phyloP scores from a whole-genome alignment of 352 stramenopile genomes.

The Globisporangium okanoganense region DNA sequence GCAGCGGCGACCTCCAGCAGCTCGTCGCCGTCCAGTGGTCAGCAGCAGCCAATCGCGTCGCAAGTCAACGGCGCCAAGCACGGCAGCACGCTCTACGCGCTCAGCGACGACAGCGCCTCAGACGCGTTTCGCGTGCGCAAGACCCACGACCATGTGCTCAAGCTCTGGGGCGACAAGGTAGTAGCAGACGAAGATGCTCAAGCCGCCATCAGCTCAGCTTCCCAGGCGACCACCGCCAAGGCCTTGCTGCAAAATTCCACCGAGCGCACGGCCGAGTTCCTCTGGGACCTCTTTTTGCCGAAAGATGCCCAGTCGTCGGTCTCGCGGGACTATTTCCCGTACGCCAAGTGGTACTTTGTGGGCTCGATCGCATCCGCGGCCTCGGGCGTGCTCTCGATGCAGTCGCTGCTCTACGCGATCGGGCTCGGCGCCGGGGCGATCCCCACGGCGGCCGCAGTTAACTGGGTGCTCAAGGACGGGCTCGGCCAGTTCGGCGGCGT shows the following conservation, averaged over 20 bases:
- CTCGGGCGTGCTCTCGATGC: constrained; percentile 91
- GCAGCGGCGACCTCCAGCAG: not conserved
- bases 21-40: not conserved
- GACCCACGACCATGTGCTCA: constrained; percentile 33
- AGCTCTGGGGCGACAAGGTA: constrained; percentile 22
- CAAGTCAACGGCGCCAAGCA: constrained; percentile 34
- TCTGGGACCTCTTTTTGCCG: constrained; percentile 87
- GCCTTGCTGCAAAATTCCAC: constrained; percentile 22
- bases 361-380: constrained; percentile 78
- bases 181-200: not conserved
- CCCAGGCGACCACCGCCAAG: not conserved
- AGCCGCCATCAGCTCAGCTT: too few species aligned
- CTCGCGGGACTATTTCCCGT: constrained; percentile 83
- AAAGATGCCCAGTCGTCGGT: constrained; percentile 85
- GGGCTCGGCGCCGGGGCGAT: constrained; percentile 86
- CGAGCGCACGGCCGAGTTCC: constrained; percentile 38
- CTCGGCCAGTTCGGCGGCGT: constrained; percentile 95
- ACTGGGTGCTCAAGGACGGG: constrained; percentile 97
- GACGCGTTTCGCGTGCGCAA: constrained; percentile 25
- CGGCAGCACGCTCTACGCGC: constrained; percentile 30
- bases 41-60: constrained; percentile 21
- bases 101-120: not conserved
- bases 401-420: constrained; percentile 93
- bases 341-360: constrained; percentile 83
- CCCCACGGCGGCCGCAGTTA: constrained; percentile 89